A percentile compares a stretch with the other conserved stretches of the same genome.
Conservation (phyloP, 441 rosid species). For the Mallotus repandus region DNA sequence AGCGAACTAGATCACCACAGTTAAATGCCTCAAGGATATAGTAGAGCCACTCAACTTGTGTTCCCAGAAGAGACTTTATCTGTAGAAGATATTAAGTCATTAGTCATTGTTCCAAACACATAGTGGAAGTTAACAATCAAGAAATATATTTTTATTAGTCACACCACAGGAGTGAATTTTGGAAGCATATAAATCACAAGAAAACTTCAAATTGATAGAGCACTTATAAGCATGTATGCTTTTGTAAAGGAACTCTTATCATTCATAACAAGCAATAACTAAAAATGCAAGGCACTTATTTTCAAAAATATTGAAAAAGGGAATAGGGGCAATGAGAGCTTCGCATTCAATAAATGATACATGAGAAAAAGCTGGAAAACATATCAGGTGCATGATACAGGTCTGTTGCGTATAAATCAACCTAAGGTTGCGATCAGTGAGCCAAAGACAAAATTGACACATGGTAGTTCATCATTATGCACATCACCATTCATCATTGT, state of each 20-base stretch:
- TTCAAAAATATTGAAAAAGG: neutral
- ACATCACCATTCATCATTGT: neutral
- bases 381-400: neutral
- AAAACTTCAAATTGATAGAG: neutral
- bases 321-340: neutral
- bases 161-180: neutral
- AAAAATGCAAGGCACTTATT: neutral
- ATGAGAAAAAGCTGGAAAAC: neutral
- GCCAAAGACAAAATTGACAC: neutral
- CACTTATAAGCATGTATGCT: neutral
- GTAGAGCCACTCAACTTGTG: constrained; percentile 93
- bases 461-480: neutral
- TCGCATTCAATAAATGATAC: neutral
- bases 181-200: neutral
- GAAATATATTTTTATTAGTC: neutral
- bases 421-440: neutral
- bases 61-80: constrained; percentile 85
- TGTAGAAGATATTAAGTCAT: constrained; percentile 27
- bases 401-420: neutral
- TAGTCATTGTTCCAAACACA: constrained; percentile 18
- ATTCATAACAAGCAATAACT: neutral
- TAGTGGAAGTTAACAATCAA: neutral
- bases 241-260: neutral
- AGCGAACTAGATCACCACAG: constrained; percentile 77
- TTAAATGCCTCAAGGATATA: constrained; percentile 93